A percentile compares a stretch with the other conserved stretches of the same genome.
phyloP scores from a whole-genome alignment of 1,284 basidiomycete genomes.

The Trichosporon coremiiforme region DNA sequence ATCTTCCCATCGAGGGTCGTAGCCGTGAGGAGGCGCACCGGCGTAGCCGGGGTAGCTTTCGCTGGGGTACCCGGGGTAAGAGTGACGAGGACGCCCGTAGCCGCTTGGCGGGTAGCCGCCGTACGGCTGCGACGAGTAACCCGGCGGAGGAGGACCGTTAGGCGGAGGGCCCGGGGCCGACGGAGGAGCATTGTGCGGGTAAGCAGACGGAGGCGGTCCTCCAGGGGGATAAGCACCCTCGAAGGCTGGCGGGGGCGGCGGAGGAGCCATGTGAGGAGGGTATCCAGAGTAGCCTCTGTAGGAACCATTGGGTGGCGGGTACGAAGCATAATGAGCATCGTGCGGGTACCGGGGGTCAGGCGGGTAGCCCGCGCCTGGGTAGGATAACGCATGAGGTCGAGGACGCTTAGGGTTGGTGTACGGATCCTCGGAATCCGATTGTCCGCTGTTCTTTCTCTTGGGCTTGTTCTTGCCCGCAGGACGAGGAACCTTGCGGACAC shows the following conservation, averaged over 20 bases:
- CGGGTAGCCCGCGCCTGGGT: slow-evolving; percentile 9
- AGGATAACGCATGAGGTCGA: slow-evolving; percentile 4
- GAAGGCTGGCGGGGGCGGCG: slow-evolving; percentile 27
- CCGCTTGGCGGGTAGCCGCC: slow-evolving; percentile 16
- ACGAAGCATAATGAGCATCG: slow-evolving; percentile 26
- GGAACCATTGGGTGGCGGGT: slow-evolving; percentile 25
- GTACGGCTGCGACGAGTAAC: slow-evolving; percentile 24
- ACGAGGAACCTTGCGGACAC: slow-evolving; percentile 76
- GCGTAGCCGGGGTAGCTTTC: slow-evolving; percentile 20
- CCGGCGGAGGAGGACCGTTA: slow-evolving; percentile 16
- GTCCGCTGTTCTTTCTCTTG: slow-evolving; percentile 30
- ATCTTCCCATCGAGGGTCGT: slow-evolving; percentile 28
- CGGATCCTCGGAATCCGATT: slow-evolving; percentile 31
- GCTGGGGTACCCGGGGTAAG: slow-evolving; percentile 14
- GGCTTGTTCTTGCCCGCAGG: slow-evolving; percentile 30
- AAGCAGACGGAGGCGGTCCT: slow-evolving; percentile 24
- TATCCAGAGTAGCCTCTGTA: slow-evolving; percentile 24
- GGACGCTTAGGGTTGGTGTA: slow-evolving; percentile 24
- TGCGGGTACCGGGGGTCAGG: slow-evolving; percentile 22
- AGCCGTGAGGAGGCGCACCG: slow-evolving; percentile 21
- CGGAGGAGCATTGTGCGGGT: slow-evolving; percentile 20
- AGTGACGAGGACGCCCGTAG: slow-evolving; percentile 17
- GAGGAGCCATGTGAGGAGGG: slow-evolving; percentile 25
- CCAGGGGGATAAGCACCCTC: slow-evolving; percentile 28
- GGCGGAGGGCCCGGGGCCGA: slow-evolving; percentile 16